Evolutionary conservation across 306 rosid genomes (phyloP).

Genomic region (Spatholobus suberectus): DNA sequence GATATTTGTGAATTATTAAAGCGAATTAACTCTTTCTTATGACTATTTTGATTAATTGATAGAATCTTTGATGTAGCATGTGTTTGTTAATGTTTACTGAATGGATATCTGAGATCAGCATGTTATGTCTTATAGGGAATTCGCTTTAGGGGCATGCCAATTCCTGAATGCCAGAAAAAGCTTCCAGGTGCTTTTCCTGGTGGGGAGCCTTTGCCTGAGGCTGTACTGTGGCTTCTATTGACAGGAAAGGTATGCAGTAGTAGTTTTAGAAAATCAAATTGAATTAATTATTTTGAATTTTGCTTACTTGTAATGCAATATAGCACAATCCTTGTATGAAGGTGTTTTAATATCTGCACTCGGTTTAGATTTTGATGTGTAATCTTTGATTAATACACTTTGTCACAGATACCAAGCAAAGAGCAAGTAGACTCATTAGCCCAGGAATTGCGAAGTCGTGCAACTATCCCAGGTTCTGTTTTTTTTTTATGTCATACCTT

Average conservation of each 20-base stretch:
- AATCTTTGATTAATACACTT: slow-evolving; percentile 26
- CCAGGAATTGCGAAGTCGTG: slow-evolving; percentile 82
- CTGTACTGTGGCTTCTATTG: slow-evolving; percentile 89
- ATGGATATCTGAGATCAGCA: slow-evolving; percentile 41
- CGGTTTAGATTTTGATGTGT: slow-evolving; percentile 7
- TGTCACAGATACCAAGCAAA: slow-evolving; percentile 82
- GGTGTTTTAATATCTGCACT: slow-evolving; percentile 21
- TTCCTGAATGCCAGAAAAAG: slow-evolving; percentile 90
- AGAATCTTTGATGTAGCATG: slow-evolving; percentile 24
- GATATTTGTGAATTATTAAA: slow-evolving; percentile 13
- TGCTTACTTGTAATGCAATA: background rate
- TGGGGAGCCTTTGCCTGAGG: slow-evolving; percentile 98
- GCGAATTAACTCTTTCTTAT: slow-evolving; percentile 4
- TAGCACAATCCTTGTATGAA: slow-evolving; percentile 6
- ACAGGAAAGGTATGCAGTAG: slow-evolving; percentile 79
- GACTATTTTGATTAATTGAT: slow-evolving; percentile 17
- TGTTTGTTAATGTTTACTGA: slow-evolving; percentile 27
- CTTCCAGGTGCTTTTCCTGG: slow-evolving; percentile 87
- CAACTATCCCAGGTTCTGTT: slow-evolving; percentile 80
- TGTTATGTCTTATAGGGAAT: slow-evolving; percentile 74
- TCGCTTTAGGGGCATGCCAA: slow-evolving; percentile 87
- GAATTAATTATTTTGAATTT: slow-evolving; percentile 27
- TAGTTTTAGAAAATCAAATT: slow-evolving; percentile 27
- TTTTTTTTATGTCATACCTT: slow-evolving; percentile 35
- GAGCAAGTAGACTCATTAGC: slow-evolving; percentile 89